A percentile compares a stretch with the other conserved stretches of the same genome.
Evolutionary conservation across 176 grass and related monocot species (phyloP).

Genomic region (Tillandsia fasciculata): DNA sequence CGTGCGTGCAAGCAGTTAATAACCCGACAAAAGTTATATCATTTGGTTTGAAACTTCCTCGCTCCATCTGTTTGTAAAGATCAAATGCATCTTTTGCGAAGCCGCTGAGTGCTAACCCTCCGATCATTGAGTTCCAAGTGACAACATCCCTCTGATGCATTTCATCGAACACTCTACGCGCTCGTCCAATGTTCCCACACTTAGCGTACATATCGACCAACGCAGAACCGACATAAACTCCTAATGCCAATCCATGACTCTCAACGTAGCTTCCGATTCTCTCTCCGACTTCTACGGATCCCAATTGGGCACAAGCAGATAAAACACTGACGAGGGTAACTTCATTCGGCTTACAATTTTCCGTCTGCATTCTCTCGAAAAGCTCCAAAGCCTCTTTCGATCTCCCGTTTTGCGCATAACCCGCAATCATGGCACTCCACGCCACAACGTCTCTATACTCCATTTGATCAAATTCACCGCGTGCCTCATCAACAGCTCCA

Average conservation of each 20-base stretch:
- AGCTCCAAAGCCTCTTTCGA: slow-evolving; percentile 54
- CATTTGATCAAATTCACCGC: slow-evolving; percentile 58
- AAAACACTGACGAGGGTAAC: slow-evolving; percentile 67
- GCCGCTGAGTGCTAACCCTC: slow-evolving; percentile 62
- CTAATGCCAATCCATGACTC: slow-evolving; percentile 32
- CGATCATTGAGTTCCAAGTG: slow-evolving; percentile 87
- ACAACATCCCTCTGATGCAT: slow-evolving; percentile 72
- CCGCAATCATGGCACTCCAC: slow-evolving; percentile 85
- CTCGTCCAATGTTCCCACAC: slow-evolving; percentile 51
- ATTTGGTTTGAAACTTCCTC: slow-evolving; percentile 38
- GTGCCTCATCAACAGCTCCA: slow-evolving; percentile 57
- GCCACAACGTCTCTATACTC: slow-evolving; percentile 52
- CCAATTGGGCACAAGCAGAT: slow-evolving; percentile 61
- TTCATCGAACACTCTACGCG: slow-evolving; percentile 37
- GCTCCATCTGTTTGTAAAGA: slow-evolving; percentile 41
- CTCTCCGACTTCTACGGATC: slow-evolving; percentile 56
- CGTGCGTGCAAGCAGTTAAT: slow-evolving; percentile 66
- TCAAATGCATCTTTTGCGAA: slow-evolving; percentile 42
- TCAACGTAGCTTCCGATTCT: slow-evolving; percentile 55
- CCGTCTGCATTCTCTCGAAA: slow-evolving; percentile 65
- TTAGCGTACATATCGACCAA: slow-evolving; percentile 77
- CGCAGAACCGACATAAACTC: slow-evolving; percentile 49
- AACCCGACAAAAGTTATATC: slow-evolving; percentile 62
- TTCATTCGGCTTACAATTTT: slow-evolving; percentile 60
- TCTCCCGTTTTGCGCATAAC: slow-evolving; percentile 69